Base-by-base conservation (phyloP, 1,139 yeast genomes). In the Protomyces gravidus region DNA sequence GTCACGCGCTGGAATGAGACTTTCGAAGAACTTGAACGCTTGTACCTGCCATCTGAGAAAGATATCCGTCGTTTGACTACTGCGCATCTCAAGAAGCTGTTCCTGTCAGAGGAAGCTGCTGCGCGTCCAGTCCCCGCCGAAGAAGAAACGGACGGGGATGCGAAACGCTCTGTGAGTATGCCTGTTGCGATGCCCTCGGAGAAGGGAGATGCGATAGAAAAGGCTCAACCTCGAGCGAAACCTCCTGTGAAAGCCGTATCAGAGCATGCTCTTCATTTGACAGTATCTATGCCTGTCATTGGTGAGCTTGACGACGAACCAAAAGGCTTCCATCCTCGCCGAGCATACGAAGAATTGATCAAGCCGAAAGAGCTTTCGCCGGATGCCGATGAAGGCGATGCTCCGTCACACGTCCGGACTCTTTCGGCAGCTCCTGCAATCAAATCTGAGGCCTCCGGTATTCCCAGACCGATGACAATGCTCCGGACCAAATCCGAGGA, bases 61-160 rank as follows among this genome's bases (percentile, higher is more conserved):
- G 98, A 94, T 77, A 87, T 94, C 65, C 85, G 96, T 6, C 78
- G 89, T 63, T 86, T 92, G 50, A 90, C 98, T 1, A 88, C 96
- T 13, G 85, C 85, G 66, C 98, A 92, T 69, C 76, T 94, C 68
- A 82, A 84, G 63, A 87, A 84, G 66, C 78, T 89, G 60, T 84
- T 92, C 67, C 36, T 33, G 25, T 42, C 45, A 2, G 59, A 49
- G 15, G 53, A 55, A 7, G 5, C 47, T 5, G 6, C 45, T 3
- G 30, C 15, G 6, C 52, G 40, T 3, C 32, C 50, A 7, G 48
- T n/a, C 9, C n/a, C 25, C 17, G 9, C 6, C 3, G 46, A 23
- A 15, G 30, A 45, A 5, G 48, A 45, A 21, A 17, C 25, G 15
- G 48, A 23, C 17, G 17, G 5, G 2, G 53, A 48, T 9, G 53